Conservation (phyloP, 768 basidiomycete species). For the Postia placenta region DNA sequence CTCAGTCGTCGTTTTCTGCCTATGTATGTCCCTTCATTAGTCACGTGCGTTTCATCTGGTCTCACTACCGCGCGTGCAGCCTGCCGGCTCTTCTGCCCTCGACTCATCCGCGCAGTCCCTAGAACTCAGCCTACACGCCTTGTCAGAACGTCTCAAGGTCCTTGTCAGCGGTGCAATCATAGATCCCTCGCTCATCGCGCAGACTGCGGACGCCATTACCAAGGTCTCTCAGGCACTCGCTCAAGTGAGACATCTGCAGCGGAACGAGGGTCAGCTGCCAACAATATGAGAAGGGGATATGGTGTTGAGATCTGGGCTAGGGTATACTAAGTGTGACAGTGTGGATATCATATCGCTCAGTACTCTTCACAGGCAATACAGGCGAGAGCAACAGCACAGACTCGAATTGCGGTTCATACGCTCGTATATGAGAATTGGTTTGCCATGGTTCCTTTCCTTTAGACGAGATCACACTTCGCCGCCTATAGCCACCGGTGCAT, state of each 20-base stretch:
- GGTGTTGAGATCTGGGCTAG: background rate
- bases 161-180: slow-evolving; percentile 33
- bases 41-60: background rate
- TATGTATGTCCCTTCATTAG: background rate
- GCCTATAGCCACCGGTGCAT: no score
- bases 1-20: background rate
- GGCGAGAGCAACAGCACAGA: background rate
- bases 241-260: slow-evolving; percentile 53
- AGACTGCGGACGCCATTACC: slow-evolving; percentile 61
- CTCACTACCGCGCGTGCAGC: background rate
- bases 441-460: no score
- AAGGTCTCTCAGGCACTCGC: slow-evolving; percentile 59
- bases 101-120: slow-evolving; percentile 40
- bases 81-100: slow-evolving; percentile 19
- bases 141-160: slow-evolving; percentile 45
- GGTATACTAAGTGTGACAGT: background rate
- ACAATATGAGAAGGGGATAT: background rate
- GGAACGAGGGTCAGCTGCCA: slow-evolving; percentile 33
- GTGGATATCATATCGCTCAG: background rate
- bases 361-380: background rate
- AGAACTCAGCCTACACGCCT: slow-evolving; percentile 42
- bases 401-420: no score
- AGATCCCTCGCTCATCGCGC: slow-evolving; percentile 46
- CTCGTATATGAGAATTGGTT: no score
- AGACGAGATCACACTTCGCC: no score